Conservation (phyloP, 1,284 basidiomycete genomes). For the Marasmius fiardii region DNA sequence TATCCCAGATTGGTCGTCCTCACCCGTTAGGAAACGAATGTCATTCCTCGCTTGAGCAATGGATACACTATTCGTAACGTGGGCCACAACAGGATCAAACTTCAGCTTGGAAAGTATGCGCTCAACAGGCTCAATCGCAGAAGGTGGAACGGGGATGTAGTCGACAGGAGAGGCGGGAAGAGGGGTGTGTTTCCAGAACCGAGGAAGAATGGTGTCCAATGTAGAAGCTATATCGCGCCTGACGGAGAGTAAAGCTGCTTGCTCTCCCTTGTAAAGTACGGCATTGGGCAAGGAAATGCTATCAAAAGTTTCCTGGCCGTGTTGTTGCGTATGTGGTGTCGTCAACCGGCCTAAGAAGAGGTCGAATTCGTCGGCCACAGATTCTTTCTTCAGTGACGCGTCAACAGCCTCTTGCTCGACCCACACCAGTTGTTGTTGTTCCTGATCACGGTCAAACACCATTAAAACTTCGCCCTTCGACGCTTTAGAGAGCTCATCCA, state of each 20-base stretch:
- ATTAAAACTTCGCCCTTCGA: too few relatives aligned
- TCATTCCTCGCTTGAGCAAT: constrained; percentile 62
- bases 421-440: constrained; percentile 68
- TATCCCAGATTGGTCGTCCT: constrained; percentile 64
- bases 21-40: constrained; percentile 80
- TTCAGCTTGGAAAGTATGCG: constrained; percentile 44
- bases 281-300: constrained; percentile 9
- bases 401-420: constrained; percentile 54
- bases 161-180: constrained; percentile 45
- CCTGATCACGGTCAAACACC: too few relatives aligned
- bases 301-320: constrained; percentile 29
- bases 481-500: constrained; percentile 20
- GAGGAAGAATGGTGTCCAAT: constrained; percentile 52
- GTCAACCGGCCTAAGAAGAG: constrained; percentile 27
- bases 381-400: constrained; percentile 27
- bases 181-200: constrained; percentile 57
- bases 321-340: constrained; percentile 16
- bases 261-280: constrained; percentile 36
- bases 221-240: constrained; percentile 28
- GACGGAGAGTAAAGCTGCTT: constrained; percentile 46
- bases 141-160: constrained; percentile 49
- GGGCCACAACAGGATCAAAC: constrained; percentile 59
- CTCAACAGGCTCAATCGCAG: constrained; percentile 46
- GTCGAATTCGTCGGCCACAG: constrained; percentile 27
- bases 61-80: constrained; percentile 62